phyloP scores from a whole-genome alignment of 805 yeast species.

The Diddensiella transvaalensis region DNA sequence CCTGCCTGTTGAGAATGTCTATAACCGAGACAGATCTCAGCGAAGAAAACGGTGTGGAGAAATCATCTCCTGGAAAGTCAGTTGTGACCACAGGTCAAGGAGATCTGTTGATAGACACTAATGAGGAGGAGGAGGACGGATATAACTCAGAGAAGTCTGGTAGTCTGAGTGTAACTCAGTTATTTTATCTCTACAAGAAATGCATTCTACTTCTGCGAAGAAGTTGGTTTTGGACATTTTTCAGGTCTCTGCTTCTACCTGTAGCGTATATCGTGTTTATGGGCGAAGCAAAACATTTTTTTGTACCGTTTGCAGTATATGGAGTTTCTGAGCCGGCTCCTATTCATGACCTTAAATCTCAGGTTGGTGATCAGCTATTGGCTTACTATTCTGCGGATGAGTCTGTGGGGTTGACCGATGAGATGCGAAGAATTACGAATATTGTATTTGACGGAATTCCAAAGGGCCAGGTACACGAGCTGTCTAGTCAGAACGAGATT shows the following conservation, averaged over 20 bases:
- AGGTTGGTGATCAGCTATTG: slow-evolving; percentile 26
- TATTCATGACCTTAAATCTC: slow-evolving; percentile 24
- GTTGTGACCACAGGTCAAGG: background rate
- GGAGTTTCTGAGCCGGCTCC: slow-evolving; percentile 32
- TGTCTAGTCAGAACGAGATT: slow-evolving; percentile 27
- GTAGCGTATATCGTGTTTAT: slow-evolving; percentile 33
- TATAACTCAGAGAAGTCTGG: background rate
- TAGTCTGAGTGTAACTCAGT: slow-evolving; percentile 2
- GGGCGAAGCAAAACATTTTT: slow-evolving; percentile 34
- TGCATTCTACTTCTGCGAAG: slow-evolving; percentile 18
- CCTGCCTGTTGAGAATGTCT: no score
- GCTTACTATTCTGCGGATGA: slow-evolving; percentile 27
- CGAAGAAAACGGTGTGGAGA: background rate
- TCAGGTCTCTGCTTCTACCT: slow-evolving; percentile 33
- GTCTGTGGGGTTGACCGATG: slow-evolving; percentile 25
- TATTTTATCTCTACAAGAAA: slow-evolving; percentile 9
- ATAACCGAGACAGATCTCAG: background rate
- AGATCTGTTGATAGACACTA: background rate
- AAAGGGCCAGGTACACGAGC: slow-evolving; percentile 23
- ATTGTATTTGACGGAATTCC: slow-evolving; percentile 33
- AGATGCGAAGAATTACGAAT: slow-evolving; percentile 28
- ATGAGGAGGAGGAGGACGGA: no score
- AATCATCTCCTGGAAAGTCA: background rate
- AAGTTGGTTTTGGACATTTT: slow-evolving; percentile 32
- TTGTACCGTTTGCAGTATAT: slow-evolving; percentile 30